phyloP scores from a whole-genome alignment of 306 rosid genomes.

The Dicorynia guianensis region DNA sequence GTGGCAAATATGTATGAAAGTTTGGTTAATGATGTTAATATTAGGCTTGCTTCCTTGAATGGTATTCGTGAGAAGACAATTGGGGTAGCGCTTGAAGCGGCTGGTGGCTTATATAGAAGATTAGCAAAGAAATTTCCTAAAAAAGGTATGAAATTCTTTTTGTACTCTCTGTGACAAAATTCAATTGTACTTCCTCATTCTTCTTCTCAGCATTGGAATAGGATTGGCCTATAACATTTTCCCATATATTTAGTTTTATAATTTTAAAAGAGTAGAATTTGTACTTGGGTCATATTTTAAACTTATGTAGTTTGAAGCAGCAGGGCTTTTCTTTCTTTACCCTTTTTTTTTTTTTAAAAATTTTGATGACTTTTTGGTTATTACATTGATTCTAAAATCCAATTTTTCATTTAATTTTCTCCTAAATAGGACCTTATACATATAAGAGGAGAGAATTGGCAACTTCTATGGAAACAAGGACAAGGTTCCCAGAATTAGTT shows the following conservation, averaged over 20 bases:
- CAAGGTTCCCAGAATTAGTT: conserved; percentile 89
- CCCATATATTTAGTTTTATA: neutral
- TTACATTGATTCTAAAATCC: conserved; percentile 19
- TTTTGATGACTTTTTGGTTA: conserved; percentile 9
- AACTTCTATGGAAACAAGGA: conserved; percentile 90
- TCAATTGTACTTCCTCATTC: neutral
- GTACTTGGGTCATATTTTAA: neutral
- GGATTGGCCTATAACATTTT: neutral
- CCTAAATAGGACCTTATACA: conserved; percentile 64
- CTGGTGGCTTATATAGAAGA: conserved; percentile 95
- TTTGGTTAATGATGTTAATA: conserved; percentile 78
- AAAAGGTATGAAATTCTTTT: conserved; percentile 58
- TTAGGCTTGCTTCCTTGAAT: conserved; percentile 80
- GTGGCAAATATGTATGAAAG: conserved; percentile 93
- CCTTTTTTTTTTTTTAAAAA: neutral
- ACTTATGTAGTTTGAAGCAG: neutral
- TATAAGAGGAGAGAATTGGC: conserved; percentile 97
- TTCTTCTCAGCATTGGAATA: conserved; percentile 2
- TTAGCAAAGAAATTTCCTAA: conserved; percentile 95
- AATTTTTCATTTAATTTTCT: conserved; percentile 31
- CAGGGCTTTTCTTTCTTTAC: neutral
- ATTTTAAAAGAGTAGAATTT: neutral
- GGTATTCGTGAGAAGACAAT: conserved; percentile 92
- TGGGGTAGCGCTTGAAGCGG: conserved; percentile 97
- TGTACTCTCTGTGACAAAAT: neutral